A percentile compares a stretch with the other conserved stretches of the same genome.
Evolutionary conservation across 169 alveolate species (phyloP).

Genomic region (Cryptosporidium viatorum): DNA sequence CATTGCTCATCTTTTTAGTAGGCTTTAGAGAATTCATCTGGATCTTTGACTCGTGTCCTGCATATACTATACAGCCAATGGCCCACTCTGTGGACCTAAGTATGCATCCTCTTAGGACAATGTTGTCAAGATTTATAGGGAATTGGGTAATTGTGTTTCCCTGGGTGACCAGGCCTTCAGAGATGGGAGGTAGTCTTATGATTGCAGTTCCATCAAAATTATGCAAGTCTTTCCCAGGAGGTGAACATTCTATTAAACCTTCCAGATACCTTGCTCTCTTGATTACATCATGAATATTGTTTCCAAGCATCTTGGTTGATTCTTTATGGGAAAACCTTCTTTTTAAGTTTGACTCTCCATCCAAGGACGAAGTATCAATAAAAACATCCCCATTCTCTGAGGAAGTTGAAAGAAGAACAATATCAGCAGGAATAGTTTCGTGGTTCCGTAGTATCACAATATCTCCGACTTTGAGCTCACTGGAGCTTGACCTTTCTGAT

Average conservation of each 20-base stretch:
- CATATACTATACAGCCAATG: conserved; percentile 92
- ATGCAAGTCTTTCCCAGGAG: conserved; percentile 70
- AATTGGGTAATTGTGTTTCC: conserved; percentile 65
- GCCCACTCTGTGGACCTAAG: conserved; percentile 93
- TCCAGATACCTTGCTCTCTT: conserved; percentile 51
- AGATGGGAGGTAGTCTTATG: conserved; percentile 57
- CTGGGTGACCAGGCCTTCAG: conserved; percentile 49
- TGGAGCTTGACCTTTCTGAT: conserved; percentile 73
- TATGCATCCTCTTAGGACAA: conserved; percentile 93
- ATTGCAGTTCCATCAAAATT: conserved; percentile 73
- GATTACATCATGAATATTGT: conserved; percentile 45
- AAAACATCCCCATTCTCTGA: conserved; percentile 80
- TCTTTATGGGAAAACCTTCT: conserved; percentile 75
- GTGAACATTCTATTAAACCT: conserved; percentile 74
- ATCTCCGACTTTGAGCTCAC: conserved; percentile 85
- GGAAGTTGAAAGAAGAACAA: conserved; percentile 80
- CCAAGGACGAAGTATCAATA: conserved; percentile 87
- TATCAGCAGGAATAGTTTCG: conserved; percentile 90
- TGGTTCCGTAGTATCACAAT: conserved; percentile 84
- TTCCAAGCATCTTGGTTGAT: conserved; percentile 64
- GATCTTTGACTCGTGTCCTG: conserved; percentile 96
- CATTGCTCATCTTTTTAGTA: conserved; percentile 83
- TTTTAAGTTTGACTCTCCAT: conserved; percentile 89
- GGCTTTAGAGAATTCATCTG: conserved; percentile 87
- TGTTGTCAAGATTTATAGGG: conserved; percentile 74